Conservation (phyloP, 768 basidiomycete species). For the Amanita rubescens region DNA sequence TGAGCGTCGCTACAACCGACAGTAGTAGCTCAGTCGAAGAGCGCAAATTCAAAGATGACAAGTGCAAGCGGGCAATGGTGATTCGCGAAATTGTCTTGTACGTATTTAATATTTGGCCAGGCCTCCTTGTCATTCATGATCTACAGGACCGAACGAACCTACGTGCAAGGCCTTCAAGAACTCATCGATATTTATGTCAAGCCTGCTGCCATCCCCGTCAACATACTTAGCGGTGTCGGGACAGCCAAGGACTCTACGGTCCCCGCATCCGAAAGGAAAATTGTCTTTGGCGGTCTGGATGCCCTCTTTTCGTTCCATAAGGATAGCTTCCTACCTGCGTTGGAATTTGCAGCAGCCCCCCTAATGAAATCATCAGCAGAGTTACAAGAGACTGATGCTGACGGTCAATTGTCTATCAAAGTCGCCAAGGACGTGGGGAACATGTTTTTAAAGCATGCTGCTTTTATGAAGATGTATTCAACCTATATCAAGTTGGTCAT, state of each 20-base stretch:
- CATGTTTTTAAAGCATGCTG: conserved; percentile 89
- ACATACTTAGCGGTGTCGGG: conserved; percentile 60
- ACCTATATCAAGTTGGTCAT: conserved; percentile 84
- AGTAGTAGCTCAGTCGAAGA: conserved; percentile 71
- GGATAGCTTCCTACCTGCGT: conserved; percentile 85
- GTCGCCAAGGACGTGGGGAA: conserved; percentile 80
- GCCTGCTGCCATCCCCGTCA: conserved; percentile 67
- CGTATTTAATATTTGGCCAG: conserved; percentile 23
- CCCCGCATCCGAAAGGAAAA: conserved; percentile 76
- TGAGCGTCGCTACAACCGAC: conserved; percentile 71
- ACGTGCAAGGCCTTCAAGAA: conserved; percentile 90
- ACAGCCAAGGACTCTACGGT: conserved; percentile 79
- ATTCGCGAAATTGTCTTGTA: conserved; percentile 89
- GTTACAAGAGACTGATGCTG: conserved; percentile 48
- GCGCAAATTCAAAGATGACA: conserved; percentile 89
- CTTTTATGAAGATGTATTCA: conserved; percentile 99
- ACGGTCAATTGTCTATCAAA: conserved; percentile 64
- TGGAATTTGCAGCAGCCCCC: conserved; percentile 71
- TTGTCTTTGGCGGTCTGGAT: conserved; percentile 90
- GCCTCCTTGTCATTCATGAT: conserved; percentile 7
- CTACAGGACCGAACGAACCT: conserved; percentile 84
- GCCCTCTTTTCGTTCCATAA: conserved; percentile 88
- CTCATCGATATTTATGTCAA: conserved; percentile 93
- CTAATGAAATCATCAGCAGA: conserved; percentile 45
- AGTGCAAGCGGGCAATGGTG: conserved; percentile 72